phyloP scores from a whole-genome alignment of 2,329 filamentous ascomycete genomes.

The Emmonsiellopsis sp. region DNA sequence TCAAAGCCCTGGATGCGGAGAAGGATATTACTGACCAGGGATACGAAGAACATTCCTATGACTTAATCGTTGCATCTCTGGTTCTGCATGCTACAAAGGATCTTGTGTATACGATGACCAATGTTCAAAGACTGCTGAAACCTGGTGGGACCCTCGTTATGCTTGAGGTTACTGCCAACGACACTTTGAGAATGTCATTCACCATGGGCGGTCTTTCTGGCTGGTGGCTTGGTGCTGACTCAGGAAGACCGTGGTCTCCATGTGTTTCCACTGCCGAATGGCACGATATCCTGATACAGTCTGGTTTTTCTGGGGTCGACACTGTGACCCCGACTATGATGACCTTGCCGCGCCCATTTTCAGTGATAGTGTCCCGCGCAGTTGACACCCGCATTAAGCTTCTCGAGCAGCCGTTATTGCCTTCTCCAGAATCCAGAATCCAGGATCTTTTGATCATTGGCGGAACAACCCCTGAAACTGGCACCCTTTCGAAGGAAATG shows the following conservation, averaged over 20 bases:
- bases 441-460: neutral
- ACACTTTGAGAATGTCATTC: conserved; percentile 7
- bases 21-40: conserved; percentile 15
- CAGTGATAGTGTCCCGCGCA: neutral
- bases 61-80: conserved; percentile 17
- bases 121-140: conserved; percentile 13
- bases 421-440: neutral
- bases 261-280: conserved; percentile 12
- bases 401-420: neutral
- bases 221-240: conserved; percentile 12
- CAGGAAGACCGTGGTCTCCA: conserved; percentile 5
- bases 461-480: conserved; percentile 4
- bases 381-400: neutral
- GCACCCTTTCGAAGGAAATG: neutral
- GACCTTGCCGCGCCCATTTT: neutral
- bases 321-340: neutral
- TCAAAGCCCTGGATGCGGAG: conserved; percentile 13
- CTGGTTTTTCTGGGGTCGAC: conserved; percentile 17
- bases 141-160: conserved; percentile 13
- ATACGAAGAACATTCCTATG: conserved; percentile 14
- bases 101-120: conserved; percentile 11
- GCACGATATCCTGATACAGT: conserved; percentile 14
- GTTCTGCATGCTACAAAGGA: conserved; percentile 18
- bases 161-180: conserved; percentile 7
- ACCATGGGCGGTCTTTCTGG: conserved; percentile 12